Evolutionary conservation across 805 yeast species (phyloP).

Genomic region (Starmera caribaea): DNA sequence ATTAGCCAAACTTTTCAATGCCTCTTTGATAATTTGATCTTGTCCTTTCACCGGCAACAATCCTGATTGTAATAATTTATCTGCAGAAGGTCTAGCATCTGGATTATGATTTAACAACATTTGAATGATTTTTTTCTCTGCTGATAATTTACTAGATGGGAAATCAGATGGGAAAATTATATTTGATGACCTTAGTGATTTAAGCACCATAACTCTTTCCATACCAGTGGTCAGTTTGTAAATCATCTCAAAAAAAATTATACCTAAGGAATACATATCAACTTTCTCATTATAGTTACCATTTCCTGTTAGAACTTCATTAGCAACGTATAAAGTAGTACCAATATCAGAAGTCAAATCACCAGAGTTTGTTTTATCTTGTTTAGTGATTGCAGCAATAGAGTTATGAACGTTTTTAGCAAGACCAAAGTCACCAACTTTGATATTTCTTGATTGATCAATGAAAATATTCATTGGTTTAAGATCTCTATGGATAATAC

Average conservation of each 20-base stretch:
- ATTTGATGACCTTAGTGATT: conserved; percentile 45
- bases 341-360: conserved; percentile 92
- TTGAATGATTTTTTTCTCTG: conserved; percentile 60
- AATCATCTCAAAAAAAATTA: conserved; percentile 93
- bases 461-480: conserved; percentile 95
- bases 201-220: conserved; percentile 79
- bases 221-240: conserved; percentile 79
- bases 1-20: conserved; percentile 73
- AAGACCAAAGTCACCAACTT: conserved; percentile 94
- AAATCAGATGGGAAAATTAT: conserved; percentile 70
- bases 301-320: conserved; percentile 67
- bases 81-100: conserved; percentile 67
- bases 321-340: conserved; percentile 87
- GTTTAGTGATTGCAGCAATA: conserved; percentile 19
- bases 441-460: conserved; percentile 79
- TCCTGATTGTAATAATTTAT: conserved; percentile 67
- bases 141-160: conserved; percentile 34
- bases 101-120: conserved; percentile 75
- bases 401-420: conserved; percentile 78
- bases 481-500: conserved; percentile 89
- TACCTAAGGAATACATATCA: conserved; percentile 91
- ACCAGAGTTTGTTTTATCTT: conserved; percentile 30
- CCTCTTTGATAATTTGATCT: conserved; percentile 83
- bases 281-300: conserved; percentile 86
- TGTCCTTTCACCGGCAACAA: conserved; percentile 81